Percentiles rank a stretch among this genome's conserved stretches.
Evolutionary conservation across 1,284 basidiomycete species (phyloP).

Genomic region (Psilocybe mexicana): DNA sequence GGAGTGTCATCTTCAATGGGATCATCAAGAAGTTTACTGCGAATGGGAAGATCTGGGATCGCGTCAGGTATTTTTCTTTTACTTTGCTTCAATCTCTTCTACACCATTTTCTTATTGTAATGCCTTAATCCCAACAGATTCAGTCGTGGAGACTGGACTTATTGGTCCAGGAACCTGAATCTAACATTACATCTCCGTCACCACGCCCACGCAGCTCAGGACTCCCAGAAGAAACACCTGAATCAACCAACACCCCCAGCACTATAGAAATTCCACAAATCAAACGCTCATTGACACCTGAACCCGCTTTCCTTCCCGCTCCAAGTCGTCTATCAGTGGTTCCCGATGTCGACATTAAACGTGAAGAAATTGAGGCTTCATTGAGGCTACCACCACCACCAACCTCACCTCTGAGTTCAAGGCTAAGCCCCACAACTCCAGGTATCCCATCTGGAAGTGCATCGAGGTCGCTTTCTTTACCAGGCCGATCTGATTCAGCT

Average conservation of each 20-base stretch:
- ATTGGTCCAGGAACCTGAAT: background rate
- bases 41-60: constrained; percentile 42
- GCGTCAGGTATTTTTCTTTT: constrained; percentile 21
- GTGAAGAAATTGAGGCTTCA: background rate
- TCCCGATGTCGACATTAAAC: background rate
- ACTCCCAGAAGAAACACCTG: background rate
- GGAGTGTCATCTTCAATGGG: constrained; percentile 51
- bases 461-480: background rate
- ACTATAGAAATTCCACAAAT: background rate
- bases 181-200: background rate
- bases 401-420: background rate
- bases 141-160: background rate
- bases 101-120: background rate
- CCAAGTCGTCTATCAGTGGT: background rate
- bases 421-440: background rate
- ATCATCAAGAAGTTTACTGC: constrained; percentile 49
- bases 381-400: background rate
- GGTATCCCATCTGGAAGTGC: background rate
- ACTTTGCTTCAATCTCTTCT: background rate
- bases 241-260: background rate
- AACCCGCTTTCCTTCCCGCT: constrained; percentile 7
- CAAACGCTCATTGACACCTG: background rate
- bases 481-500: background rate
- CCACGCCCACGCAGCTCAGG: too few relatives aligned
- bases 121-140: background rate